These are phyloP conservation scores for Pseudonitzschia pungens DNA, from an alignment of 108 stramenopile species.

Conservation along the genomic window DNA sequence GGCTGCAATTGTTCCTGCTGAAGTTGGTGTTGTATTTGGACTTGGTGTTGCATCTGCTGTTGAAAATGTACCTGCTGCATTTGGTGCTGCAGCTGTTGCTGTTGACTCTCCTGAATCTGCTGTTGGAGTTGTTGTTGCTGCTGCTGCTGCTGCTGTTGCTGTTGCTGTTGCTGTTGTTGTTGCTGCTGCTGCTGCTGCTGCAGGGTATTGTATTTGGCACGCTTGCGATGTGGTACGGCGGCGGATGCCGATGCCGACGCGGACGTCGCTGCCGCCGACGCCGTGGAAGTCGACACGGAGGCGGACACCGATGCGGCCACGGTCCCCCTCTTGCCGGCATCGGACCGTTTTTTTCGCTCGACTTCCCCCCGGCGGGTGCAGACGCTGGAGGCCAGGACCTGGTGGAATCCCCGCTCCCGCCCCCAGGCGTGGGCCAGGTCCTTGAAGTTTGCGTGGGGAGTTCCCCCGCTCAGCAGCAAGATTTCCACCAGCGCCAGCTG, in stretches of 20 bases:
- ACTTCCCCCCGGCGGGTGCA: conserved; percentile 72
- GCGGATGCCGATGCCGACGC: not conserved
- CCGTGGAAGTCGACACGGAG: not conserved
- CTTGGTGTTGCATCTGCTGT: not conserved
- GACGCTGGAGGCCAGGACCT: conserved; percentile 37
- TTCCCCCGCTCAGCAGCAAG: conserved; percentile 50
- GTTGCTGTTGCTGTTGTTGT: not conserved
- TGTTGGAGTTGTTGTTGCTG: conserved; percentile 3
- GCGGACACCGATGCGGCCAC: too few species aligned
- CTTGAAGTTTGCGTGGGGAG: conserved; percentile 48
- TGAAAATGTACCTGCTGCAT: not conserved
- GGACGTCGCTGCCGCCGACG: too few species aligned
- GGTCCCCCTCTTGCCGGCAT: conserved; percentile 43
- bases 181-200: conserved; percentile 11
- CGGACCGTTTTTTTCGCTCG: conserved; percentile 62
- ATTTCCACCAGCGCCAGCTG: conserved; percentile 61
- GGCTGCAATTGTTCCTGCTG: not conserved
- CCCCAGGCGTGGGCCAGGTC: conserved; percentile 77
- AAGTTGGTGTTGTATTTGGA: not conserved
- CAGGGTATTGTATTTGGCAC: not conserved
- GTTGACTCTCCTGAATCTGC: not conserved
- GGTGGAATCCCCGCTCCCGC: conserved; percentile 59
- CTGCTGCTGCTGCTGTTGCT: not conserved
- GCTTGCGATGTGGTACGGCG: not conserved
- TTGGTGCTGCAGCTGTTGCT: not conserved